phyloP scores from a whole-genome alignment of 257 asterid species.

The Cinchona pubescens region DNA sequence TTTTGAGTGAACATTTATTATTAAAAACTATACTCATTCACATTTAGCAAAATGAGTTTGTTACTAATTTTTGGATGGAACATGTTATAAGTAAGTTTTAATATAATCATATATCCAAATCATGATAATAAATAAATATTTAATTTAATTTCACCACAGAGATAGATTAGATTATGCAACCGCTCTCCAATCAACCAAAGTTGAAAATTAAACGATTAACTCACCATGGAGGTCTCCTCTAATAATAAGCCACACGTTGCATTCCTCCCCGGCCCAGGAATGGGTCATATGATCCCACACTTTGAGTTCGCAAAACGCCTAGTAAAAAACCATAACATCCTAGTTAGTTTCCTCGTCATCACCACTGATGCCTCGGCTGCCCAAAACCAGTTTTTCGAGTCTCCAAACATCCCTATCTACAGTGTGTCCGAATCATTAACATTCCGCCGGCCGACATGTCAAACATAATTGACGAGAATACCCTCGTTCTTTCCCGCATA shows the following conservation, averaged over 20 bases:
- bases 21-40: too few relatives aligned
- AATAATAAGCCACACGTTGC: constrained; percentile 27
- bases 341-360: constrained; percentile 38
- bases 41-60: too few relatives aligned
- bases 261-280: constrained; percentile 46
- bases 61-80: too few relatives aligned
- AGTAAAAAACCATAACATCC: constrained; percentile 21
- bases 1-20: too few relatives aligned
- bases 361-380: constrained; percentile 39
- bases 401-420: constrained; percentile 17
- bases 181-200: too few relatives aligned
- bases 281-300: constrained; percentile 45
- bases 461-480: constrained; percentile 16
- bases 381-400: constrained; percentile 26
- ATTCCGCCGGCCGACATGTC: constrained; percentile 42
- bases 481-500: constrained; percentile 22
- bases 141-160: too few relatives aligned
- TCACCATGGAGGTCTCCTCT: not conserved
- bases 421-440: constrained; percentile 28
- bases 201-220: too few relatives aligned
- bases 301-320: constrained; percentile 41
- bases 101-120: too few relatives aligned
- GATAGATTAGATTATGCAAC: too few relatives aligned
- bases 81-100: too few relatives aligned
- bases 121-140: too few relatives aligned